Conservation (phyloP, 345 rosid genomes). For the Rhodomyrtus tomentosa region DNA sequence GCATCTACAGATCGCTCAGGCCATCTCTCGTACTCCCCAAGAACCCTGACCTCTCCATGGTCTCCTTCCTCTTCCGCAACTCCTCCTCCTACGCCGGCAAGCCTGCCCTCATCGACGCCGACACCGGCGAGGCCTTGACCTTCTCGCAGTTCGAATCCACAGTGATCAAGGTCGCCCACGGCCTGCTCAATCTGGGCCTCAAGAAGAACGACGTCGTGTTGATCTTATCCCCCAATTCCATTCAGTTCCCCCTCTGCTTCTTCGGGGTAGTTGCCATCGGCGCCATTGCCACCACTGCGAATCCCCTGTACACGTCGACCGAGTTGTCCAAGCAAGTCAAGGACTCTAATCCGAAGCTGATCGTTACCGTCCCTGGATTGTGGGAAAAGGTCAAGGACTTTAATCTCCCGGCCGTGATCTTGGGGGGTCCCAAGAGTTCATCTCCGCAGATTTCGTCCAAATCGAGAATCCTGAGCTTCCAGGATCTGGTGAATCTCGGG, state of each 20-base stretch:
- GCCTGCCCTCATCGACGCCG: conserved; percentile 65
- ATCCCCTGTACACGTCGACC: conserved; percentile 52
- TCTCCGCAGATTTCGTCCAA: not conserved
- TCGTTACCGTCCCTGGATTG: conserved; percentile 48
- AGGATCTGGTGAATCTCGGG: conserved; percentile 35
- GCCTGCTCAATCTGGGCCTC: conserved; percentile 52
- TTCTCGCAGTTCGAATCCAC: conserved; percentile 54
- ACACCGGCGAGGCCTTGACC: conserved; percentile 34
- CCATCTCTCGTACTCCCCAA: conserved; percentile 44
- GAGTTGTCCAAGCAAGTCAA: conserved; percentile 62
- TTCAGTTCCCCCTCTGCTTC: conserved; percentile 65
- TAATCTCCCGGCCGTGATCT: conserved; percentile 42
- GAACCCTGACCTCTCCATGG: conserved; percentile 52
- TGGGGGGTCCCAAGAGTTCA: conserved; percentile 40
- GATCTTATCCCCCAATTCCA: conserved; percentile 71
- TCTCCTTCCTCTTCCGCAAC: conserved; percentile 48
- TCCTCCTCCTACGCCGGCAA: conserved; percentile 39
- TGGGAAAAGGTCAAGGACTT: conserved; percentile 51
- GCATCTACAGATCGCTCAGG: conserved; percentile 66
- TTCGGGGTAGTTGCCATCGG: conserved; percentile 59
- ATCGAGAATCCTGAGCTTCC: conserved; percentile 23
- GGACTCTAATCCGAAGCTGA: conserved; percentile 59
- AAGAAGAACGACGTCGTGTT: conserved; percentile 54
- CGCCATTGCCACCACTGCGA: conserved; percentile 61
- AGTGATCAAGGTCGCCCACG: conserved; percentile 50